Evolutionary conservation across 495 filamentous ascomycete species (phyloP).

Genomic region (Daldinia bambusicola): DNA sequence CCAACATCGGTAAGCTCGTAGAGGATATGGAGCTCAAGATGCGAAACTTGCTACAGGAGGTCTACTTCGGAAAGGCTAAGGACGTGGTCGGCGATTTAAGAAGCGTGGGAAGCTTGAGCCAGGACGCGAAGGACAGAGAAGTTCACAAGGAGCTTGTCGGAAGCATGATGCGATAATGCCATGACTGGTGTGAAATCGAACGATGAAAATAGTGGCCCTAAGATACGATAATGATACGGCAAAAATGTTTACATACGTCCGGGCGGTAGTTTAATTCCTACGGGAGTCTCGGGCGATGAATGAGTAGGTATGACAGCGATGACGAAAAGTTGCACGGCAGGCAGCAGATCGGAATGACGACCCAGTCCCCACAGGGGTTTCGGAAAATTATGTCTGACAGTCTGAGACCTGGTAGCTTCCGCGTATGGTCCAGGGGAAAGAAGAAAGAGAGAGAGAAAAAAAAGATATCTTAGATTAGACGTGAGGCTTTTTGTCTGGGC

Average conservation of each 20-base stretch:
- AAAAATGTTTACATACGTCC: conserved; percentile 17
- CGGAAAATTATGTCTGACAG: conserved; percentile 40
- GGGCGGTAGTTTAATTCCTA: conserved; percentile 14
- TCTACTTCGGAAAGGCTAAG: conserved; percentile 99
- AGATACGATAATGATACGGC: conserved; percentile 24
- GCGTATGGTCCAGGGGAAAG: conserved; percentile 21
- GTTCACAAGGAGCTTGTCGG: conserved; percentile 92
- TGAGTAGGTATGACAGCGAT: conserved; percentile 33
- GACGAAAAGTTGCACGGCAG: conserved; percentile 34
- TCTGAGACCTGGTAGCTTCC: conserved; percentile 31
- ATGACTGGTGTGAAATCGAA: conserved; percentile 43
- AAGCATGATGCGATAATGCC: conserved; percentile 72
- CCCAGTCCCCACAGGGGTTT: conserved; percentile 32
- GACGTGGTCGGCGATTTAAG: conserved; percentile 98
- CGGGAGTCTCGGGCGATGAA: conserved; percentile 19
- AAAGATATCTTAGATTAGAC: conserved; percentile 33
- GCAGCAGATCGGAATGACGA: conserved; percentile 36
- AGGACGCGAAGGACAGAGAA: conserved; percentile 84
- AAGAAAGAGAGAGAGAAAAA: background rate
- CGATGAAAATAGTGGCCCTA: conserved; percentile 7
- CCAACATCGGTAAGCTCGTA: conserved; percentile 92
- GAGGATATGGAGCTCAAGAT: conserved; percentile 99
- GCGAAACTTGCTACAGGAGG: conserved; percentile 97
- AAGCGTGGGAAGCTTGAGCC: conserved; percentile 86
- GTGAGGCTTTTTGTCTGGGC: conserved; percentile 25